Evolutionary conservation across 2,329 filamentous ascomycete genomes (phyloP), one percentile per base, ranked within the genome.

Genomic region (Cladosporium sp.): DNA sequence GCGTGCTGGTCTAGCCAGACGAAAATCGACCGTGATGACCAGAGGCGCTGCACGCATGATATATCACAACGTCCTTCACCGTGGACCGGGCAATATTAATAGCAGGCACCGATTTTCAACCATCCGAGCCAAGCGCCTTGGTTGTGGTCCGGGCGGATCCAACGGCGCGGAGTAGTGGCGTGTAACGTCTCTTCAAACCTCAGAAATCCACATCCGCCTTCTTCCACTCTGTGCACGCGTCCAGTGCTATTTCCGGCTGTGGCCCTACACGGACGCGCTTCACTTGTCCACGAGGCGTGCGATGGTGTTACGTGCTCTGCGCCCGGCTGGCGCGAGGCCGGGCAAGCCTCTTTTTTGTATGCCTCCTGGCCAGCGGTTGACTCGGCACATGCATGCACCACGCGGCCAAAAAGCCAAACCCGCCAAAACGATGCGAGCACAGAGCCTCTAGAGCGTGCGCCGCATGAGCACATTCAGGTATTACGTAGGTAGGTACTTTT

Each of bases 111-210:
- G 42, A 45, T 25, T 45, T 45, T 28, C 42, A 22, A 45, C 42
- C 40, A 8, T 28, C 42, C 47, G 47, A 50, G 47, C 19, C 32
- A 50, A 50, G 47, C 32, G 47, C 47, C 24, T 10, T 44, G n/a
- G 22, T 17, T 7, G 15, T 10, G 13, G 35, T n/a, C 35, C 35
- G 35, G 12, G 35, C 42, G n/a, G 20, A 25, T 45, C 42, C 24
- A 45, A 45, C 42, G 42, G 42, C 47, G 32, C 47, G 47, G 47
- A 34, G 32, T 36, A 50, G 47, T 35, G 47, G 47, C 32, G 47
- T 45, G 47, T 28, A 35, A 50, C 47, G 47, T 50, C 47, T 35
- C 34, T 36, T 50, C 28, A n/a, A n/a, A 35, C 32, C 47, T 24
- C 19, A 17, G 15, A 24, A 22, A 25, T 45, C 42, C 17, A 50